Percentiles rank a stretch among this genome's conserved stretches.
phyloP scores from a whole-genome alignment of 306 rosid genomes.

The Quercus robur region DNA sequence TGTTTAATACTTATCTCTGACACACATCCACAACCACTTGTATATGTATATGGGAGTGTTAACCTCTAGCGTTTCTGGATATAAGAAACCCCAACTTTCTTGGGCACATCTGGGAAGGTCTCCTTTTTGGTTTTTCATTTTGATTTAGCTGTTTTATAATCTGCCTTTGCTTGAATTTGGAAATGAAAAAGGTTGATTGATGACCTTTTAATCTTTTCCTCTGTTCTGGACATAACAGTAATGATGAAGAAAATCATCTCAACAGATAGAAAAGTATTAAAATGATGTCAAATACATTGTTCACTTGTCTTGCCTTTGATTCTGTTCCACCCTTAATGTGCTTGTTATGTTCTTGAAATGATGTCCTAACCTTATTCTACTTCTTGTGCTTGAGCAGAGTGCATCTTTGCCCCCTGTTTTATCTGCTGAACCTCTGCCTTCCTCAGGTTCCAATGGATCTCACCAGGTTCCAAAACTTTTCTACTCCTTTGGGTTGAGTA shows the following conservation, averaged over 20 bases:
- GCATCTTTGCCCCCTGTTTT: conserved; percentile 40
- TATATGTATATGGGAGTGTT: background rate
- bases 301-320: background rate
- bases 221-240: background rate
- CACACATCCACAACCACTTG: background rate
- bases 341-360: conserved; percentile 3
- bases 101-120: background rate
- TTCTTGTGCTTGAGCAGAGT: conserved; percentile 34
- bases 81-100: background rate
- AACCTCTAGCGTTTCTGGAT: background rate
- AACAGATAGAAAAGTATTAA: background rate
- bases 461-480: conserved; percentile 44
- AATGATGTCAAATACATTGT: background rate
- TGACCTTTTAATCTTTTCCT: background rate
- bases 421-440: conserved; percentile 32
- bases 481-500: conserved; percentile 5
- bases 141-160: background rate
- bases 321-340: background rate
- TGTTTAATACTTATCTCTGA: background rate
- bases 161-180: background rate
- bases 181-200: background rate
- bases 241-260: background rate
- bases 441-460: conserved; percentile 35
- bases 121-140: too few relatives aligned
- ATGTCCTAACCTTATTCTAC: background rate